phyloP scores from a whole-genome alignment of 2,329 filamentous ascomycete genomes.

The Clarireedia sp. region DNA sequence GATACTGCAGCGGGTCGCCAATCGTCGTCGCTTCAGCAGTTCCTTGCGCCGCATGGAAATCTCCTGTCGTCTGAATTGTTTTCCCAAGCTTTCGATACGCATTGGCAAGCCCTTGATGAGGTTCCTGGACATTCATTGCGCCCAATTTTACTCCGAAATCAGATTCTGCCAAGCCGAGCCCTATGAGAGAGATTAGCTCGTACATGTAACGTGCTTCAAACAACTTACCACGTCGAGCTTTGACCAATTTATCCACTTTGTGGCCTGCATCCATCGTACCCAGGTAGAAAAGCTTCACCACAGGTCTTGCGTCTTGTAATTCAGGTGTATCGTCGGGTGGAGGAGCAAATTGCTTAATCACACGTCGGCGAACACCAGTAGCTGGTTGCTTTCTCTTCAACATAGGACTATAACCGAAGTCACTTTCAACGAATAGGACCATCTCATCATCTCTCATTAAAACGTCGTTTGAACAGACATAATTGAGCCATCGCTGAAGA shows the following conservation, averaged over 20 bases:
- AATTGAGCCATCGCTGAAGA: slow-evolving; percentile 92
- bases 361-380: slow-evolving; percentile 87
- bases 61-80: slow-evolving; percentile 84
- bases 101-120: slow-evolving; percentile 76
- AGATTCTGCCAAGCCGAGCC: slow-evolving; percentile 82
- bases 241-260: slow-evolving; percentile 91
- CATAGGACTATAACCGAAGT: slow-evolving; percentile 95
- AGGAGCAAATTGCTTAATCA: slow-evolving; percentile 96
- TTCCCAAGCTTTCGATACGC: slow-evolving; percentile 95
- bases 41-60: slow-evolving; percentile 92
- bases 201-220: slow-evolving; percentile 9
- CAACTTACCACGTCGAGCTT: slow-evolving; percentile 71
- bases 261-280: slow-evolving; percentile 95
- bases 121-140: slow-evolving; percentile 81
- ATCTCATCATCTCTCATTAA: slow-evolving; percentile 95
- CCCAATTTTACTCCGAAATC: slow-evolving; percentile 89
- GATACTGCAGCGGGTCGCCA: slow-evolving; percentile 87
- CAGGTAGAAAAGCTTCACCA: slow-evolving; percentile 93
- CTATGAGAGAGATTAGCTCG: slow-evolving; percentile 41
- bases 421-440: slow-evolving; percentile 96
- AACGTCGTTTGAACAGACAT: slow-evolving; percentile 83
- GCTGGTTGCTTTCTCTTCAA: slow-evolving; percentile 94
- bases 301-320: slow-evolving; percentile 77
- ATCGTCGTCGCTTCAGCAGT: slow-evolving; percentile 94
- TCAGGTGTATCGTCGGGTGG: slow-evolving; percentile 96